Evolutionary conservation across 768 basidiomycete species (phyloP), one percentile per base, ranked within the genome.

Genomic region (Calvatia gigantea): DNA sequence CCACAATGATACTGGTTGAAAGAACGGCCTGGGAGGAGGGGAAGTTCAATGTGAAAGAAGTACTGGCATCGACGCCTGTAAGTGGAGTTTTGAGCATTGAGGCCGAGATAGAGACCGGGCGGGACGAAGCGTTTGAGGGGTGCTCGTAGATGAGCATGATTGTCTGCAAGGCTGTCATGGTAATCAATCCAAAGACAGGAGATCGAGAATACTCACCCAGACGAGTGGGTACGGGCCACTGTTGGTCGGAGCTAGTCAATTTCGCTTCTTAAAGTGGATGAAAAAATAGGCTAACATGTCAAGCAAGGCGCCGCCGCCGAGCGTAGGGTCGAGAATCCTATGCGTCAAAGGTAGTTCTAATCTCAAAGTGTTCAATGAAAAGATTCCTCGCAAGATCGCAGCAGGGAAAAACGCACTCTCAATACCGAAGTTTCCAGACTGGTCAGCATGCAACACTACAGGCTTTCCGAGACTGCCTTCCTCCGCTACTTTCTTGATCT

Each of bases 191-290:
- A 32, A 3, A 6, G 21, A 25, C 15, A 42, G 8, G 25, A n/a
- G 27, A 42, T 49, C 27, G 23, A 37, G 33, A 4, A 15, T 9
- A 66, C 78, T 41, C 65, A 84, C 87, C 89, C 89, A 91, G 62
- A 91, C 76, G 60, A 91, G 72, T 7, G 89, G 89, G 68, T 93
- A 94, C 9, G 91, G 88, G 1, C 90, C 90, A 21, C 89, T 91
- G 58, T 23, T 45, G 41, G 21, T 1, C n/a, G 21, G 8, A 48
- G 42, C 50, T 59, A 17, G 56, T 58, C 11, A 41, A 39, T 17
- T 38, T 14, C 43, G 19, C 39, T 17, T 21, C 38, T 21, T 27
- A 39, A 39, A 46, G n/a, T n/a, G 14, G n/a, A 54, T 14, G 14
- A 11, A 29, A n/a, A 23, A 17, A 43, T 4, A 11, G 9, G 70